phyloP scores from a whole-genome alignment of 1,139 yeast species.

The Sporopachydermia cereana region DNA sequence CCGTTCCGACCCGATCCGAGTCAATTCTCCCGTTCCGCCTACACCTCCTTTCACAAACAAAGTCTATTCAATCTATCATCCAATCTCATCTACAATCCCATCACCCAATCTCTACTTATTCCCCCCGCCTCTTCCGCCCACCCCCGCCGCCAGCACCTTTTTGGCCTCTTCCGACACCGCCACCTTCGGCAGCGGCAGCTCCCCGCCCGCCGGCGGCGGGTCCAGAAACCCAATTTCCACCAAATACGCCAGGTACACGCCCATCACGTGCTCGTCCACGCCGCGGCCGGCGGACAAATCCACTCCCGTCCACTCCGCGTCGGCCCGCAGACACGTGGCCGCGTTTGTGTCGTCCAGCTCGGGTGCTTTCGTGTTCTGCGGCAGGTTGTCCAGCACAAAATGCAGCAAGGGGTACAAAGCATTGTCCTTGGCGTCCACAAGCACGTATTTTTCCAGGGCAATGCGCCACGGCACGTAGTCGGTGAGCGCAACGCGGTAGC shows the following conservation, averaged over 20 bases:
- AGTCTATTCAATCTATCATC: too few relatives aligned
- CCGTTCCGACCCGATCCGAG: too few relatives aligned
- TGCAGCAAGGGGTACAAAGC: slow-evolving; percentile 91
- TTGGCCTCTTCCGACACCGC: slow-evolving; percentile 47
- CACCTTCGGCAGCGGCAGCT: slow-evolving; percentile 43
- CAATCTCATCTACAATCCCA: too few relatives aligned
- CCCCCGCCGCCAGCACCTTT: slow-evolving; percentile 59
- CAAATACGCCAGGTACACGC: slow-evolving; percentile 70
- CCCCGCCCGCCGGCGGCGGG: slow-evolving; percentile 36
- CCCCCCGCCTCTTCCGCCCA: slow-evolving; percentile 66
- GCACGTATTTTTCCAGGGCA: slow-evolving; percentile 64
- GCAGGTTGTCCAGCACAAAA: slow-evolving; percentile 85
- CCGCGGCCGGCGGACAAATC: slow-evolving; percentile 66
- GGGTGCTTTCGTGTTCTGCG: slow-evolving; percentile 87
- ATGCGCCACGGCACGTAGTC: slow-evolving; percentile 75
- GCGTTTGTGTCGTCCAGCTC: slow-evolving; percentile 87
- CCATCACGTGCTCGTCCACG: slow-evolving; percentile 52
- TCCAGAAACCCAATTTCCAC: slow-evolving; percentile 62
- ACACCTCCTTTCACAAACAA: too few relatives aligned
- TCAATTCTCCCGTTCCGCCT: too few relatives aligned
- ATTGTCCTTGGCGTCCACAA: slow-evolving; percentile 57
- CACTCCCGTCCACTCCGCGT: slow-evolving; percentile 49
- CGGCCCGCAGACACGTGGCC: slow-evolving; percentile 45
- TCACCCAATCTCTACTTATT: slow-evolving; percentile 5
- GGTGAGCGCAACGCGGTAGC: slow-evolving; percentile 50